Base-by-base conservation (phyloP, 495 filamentous ascomycete genomes). In the Pyrenula aspistea region DNA sequence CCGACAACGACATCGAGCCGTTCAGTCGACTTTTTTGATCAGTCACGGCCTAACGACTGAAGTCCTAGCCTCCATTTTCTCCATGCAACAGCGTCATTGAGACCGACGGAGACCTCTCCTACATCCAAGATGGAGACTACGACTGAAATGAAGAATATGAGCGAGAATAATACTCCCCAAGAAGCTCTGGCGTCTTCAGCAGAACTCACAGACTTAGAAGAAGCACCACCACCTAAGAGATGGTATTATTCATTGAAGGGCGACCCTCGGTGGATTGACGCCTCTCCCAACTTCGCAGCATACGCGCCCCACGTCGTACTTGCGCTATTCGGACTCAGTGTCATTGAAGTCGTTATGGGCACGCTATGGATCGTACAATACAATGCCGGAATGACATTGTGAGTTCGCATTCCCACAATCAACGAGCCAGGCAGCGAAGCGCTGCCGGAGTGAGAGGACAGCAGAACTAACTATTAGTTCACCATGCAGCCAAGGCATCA, bases 401-500 rank as follows among this genome's bases (percentile, higher is more conserved):
- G 15, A 15, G 31, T 42, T 15, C 31, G n/a, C n/a, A n/a, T n/a
- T n/a, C n/a, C n/a, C n/a, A n/a, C n/a, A n/a, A n/a, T n/a, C n/a
- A n/a, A n/a, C n/a, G n/a, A n/a, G n/a, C n/a, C n/a, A n/a, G n/a
- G n/a, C n/a, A n/a, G n/a, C n/a, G n/a, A n/a, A n/a, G n/a, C n/a
- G n/a, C n/a, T n/a, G n/a, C n/a, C n/a, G n/a, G n/a, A n/a, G n/a
- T n/a, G n/a, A n/a, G n/a, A n/a, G n/a, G n/a, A n/a, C n/a, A n/a
- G n/a, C n/a, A n/a, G n/a, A n/a, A n/a, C n/a, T n/a, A n/a, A n/a
- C n/a, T n/a, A n/a, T n/a, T n/a, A n/a, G n/a, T n/a, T n/a, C 4
- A 42, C 31, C 31, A 8, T 42, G 31, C 31, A 42, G 31, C 15
- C 31, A 42, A 42, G 31, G 31, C 31, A 62, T 63, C 12, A 63